These are phyloP conservation scores for Herpetomonas tarakana DNA, from an alignment of 208 protist species.

Conservation along the genomic window DNA sequence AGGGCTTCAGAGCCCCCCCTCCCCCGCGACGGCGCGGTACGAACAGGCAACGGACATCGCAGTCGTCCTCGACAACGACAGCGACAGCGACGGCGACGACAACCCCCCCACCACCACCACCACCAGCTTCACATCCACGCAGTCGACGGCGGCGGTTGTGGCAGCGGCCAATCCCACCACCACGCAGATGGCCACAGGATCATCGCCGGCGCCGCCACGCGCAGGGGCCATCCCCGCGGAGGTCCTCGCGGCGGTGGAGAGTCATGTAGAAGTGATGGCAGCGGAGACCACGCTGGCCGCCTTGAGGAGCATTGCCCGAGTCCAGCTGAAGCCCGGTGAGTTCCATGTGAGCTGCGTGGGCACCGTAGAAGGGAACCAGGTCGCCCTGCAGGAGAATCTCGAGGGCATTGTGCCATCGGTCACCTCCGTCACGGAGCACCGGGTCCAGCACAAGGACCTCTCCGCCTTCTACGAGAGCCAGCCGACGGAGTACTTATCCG, in stretches of 20 bases:
- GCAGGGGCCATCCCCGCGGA: background rate
- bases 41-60: background rate
- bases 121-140: background rate
- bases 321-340: slow-evolving; percentile 65
- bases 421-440: slow-evolving; percentile 24
- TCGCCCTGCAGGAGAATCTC: slow-evolving; percentile 59
- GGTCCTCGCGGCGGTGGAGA: background rate
- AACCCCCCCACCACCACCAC: background rate
- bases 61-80: background rate
- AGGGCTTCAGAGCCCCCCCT: background rate
- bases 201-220: background rate
- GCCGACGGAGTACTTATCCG: slow-evolving; percentile 46
- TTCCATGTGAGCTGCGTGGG: slow-evolving; percentile 81
- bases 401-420: slow-evolving; percentile 51
- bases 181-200: background rate
- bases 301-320: slow-evolving; percentile 28
- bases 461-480: slow-evolving; percentile 59
- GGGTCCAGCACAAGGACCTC: slow-evolving; percentile 36
- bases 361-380: slow-evolving; percentile 43
- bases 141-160: background rate
- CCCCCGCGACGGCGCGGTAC: background rate
- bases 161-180: background rate
- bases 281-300: slow-evolving; percentile 21
- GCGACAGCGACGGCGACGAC: background rate
- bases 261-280: slow-evolving; percentile 1